Base-by-base conservation (phyloP, 208 protist genomes). In the Leishmania martiniquensis region DNA sequence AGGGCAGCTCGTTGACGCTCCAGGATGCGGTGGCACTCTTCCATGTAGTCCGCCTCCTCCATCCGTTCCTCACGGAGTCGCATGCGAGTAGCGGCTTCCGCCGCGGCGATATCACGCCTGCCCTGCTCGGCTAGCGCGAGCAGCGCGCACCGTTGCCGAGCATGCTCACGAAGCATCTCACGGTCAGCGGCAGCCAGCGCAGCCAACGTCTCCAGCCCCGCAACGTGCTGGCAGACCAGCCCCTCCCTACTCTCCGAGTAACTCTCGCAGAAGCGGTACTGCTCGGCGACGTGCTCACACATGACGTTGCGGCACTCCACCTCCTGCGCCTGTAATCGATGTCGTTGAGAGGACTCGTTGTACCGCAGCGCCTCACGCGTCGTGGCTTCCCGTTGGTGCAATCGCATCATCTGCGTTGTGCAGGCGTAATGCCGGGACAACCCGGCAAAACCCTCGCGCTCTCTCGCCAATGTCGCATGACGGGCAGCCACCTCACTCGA, bases 401-500 rank as follows among this genome's bases (percentile, higher is more conserved):
- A 63, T 12, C 63, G 51, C 47, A 71, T 54, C 4, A 78, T 9
- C 34, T 73, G 70, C 7, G 44, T 32, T 5, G 63, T 57, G 39
- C 63, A 66, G 44, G 62, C 75, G 47, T 54, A 68, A 22, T 47
- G 52, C 32, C 67, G 68, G 29, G 25, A 4, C 7, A 90, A 32
- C 1, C 6, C 5, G 1, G 73, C 55, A 42, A 68, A 73, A 1
- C 49, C 71, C 51, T 78, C 84, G 7, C 77, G 49, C 81, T 90
- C 86, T 47, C 22, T 70, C 45, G 84, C 85, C 13, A 70, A 2
- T 5, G 84, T 60, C 2, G 87, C 85, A 32, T 62, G 59, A n/a
- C 88, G 85, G 15, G 80, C 87, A n/a, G 89, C 85, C 9, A 75
- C 76, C 81, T 95, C 91, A 78, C 86, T 87, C 0, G 57, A 44